Percentiles rank a stretch among this genome's conserved stretches.
Evolutionary conservation across 2,329 filamentous ascomycete species (phyloP).

Genomic region (Falciphora oryzae): DNA sequence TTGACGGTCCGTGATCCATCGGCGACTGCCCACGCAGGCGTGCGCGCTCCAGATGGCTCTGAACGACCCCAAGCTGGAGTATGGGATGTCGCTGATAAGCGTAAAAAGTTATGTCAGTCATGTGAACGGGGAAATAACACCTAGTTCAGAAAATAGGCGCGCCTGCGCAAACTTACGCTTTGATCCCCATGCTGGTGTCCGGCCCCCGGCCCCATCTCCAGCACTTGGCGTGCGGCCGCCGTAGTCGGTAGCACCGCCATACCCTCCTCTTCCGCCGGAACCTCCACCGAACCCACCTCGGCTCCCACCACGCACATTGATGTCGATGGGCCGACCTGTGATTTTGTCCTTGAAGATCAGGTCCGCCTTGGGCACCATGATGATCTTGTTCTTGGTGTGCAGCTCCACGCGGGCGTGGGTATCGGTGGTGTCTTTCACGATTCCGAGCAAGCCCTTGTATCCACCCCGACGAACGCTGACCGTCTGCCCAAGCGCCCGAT

Average conservation of each 20-base stretch:
- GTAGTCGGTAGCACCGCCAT: conserved; percentile 44
- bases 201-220: conserved; percentile 52
- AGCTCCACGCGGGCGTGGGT: conserved; percentile 82
- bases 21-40: conserved; percentile 56
- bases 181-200: conserved; percentile 71
- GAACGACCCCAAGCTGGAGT: conserved; percentile 59
- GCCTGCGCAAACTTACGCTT: conserved; percentile 50
- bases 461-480: conserved; percentile 82
- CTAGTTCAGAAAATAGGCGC: not conserved
- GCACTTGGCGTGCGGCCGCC: conserved; percentile 63
- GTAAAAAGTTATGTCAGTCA: not conserved
- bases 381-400: conserved; percentile 88
- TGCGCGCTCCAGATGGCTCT: conserved; percentile 52
- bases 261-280: conserved; percentile 17
- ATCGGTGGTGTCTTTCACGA: conserved; percentile 92
- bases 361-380: conserved; percentile 75
- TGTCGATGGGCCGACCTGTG: conserved; percentile 73
- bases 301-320: conserved; percentile 41
- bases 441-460: conserved; percentile 89
- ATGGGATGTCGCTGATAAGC: conserved; percentile 44
- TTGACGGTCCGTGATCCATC: conserved; percentile 63
- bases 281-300: conserved; percentile 38
- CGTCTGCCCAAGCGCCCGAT: conserved; percentile 83
- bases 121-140: not conserved
- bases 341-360: conserved; percentile 81